Percentiles rank a stretch among this genome's conserved stretches.
Evolutionary conservation across 768 basidiomycete species (phyloP).

Genomic region (Panaeolus papilionaceus): DNA sequence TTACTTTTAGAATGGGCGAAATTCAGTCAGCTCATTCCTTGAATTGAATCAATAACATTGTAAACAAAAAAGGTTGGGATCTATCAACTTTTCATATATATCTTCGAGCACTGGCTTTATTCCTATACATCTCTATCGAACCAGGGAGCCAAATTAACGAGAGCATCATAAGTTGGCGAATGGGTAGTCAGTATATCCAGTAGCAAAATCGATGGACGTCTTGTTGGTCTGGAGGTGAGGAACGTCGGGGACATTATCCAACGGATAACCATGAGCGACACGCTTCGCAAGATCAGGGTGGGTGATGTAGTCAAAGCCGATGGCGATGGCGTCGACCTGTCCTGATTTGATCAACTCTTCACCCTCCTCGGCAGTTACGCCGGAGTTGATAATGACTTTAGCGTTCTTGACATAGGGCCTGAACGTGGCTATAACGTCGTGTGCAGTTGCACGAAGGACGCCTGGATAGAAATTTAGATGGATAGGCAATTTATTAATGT

Average conservation of each 20-base stretch:
- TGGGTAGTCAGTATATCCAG: constrained; percentile 29
- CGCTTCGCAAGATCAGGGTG: constrained; percentile 49
- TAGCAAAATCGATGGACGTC: constrained; percentile 20
- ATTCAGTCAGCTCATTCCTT: too few relatives aligned
- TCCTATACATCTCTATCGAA: too few relatives aligned
- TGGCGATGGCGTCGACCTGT: constrained; percentile 41
- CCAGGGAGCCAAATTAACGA: too few relatives aligned
- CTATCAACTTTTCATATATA: too few relatives aligned
- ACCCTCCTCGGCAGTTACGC: constrained; percentile 36
- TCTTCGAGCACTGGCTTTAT: too few relatives aligned
- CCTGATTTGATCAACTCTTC: constrained; percentile 38
- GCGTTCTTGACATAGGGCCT: constrained; percentile 28
- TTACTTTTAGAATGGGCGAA: too few relatives aligned
- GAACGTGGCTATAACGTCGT: constrained; percentile 28
- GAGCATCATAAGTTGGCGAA: constrained; percentile 11
- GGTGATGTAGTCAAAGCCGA: constrained; percentile 42
- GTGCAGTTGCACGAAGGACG: constrained; percentile 25
- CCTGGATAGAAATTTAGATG: constrained; percentile 13
- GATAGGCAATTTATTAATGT: neutral
- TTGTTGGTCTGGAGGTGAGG: constrained; percentile 23
- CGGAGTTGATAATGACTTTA: constrained; percentile 25
- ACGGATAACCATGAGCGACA: constrained; percentile 29
- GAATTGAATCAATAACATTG: too few relatives aligned
- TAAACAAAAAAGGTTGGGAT: too few relatives aligned
- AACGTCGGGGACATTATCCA: constrained; percentile 25